Percentiles rank a stretch among this genome's conserved stretches.
Conservation (phyloP, 2,329 filamentous ascomycete genomes). For the Sclerotinia trifoliorum region DNA sequence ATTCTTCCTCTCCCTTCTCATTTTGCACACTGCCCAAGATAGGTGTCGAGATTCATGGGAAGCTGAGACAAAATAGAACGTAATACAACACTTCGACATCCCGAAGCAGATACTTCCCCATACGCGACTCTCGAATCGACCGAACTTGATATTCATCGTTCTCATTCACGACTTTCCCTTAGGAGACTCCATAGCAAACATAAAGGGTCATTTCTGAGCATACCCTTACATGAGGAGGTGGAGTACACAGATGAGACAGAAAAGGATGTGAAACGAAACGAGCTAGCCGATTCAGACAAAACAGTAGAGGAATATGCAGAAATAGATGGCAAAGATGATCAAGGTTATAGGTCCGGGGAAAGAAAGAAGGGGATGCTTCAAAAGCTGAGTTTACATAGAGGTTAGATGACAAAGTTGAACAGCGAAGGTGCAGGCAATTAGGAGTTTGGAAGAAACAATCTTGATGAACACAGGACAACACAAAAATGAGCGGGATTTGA, state of each 20-base stretch:
- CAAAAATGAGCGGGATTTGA: conserved; percentile 6
- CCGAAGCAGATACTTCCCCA: conserved; percentile 57
- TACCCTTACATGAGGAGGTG: conserved; percentile 31
- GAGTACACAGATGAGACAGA: conserved; percentile 30
- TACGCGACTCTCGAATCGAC: conserved; percentile 57
- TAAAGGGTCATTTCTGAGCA: conserved; percentile 23
- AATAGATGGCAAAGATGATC: conserved; percentile 11
- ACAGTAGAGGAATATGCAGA: conserved; percentile 11
- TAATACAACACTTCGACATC: conserved; percentile 62
- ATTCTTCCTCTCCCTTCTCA: background rate
- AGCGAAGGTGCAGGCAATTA: background rate
- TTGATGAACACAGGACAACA: conserved; percentile 3
- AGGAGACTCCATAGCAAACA: conserved; percentile 26
- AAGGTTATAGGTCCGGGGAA: conserved; percentile 24
- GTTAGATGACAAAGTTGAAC: conserved; percentile 2
- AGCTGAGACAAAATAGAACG: conserved; percentile 40
- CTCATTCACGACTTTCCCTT: conserved; percentile 29
- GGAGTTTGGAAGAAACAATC: background rate
- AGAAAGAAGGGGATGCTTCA: conserved; percentile 29
- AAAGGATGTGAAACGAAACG: conserved; percentile 17
- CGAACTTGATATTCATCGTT: conserved; percentile 47
- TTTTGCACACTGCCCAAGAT: background rate
- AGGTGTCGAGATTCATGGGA: background rate
- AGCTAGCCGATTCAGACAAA: conserved; percentile 17
- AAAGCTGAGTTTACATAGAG: conserved; percentile 28